Base-by-base conservation (phyloP, 1,139 yeast genomes). In the Suhomyces anneliseae region DNA sequence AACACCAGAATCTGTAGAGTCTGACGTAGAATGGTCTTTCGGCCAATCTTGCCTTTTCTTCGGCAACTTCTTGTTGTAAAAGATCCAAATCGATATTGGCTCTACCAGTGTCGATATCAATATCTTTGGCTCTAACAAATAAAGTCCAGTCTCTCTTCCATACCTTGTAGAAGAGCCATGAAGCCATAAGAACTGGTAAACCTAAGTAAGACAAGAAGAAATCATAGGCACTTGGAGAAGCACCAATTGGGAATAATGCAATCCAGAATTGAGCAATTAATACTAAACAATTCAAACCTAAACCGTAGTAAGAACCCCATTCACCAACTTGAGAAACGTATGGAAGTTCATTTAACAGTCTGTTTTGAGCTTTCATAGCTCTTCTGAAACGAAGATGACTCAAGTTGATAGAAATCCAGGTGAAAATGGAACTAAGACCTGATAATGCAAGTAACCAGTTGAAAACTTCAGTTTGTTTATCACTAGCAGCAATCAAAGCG, bases 371-470 rank as follows among this genome's bases (percentile, higher is more conserved):
- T 37, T 67, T 65, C 72, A 90, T 75, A 1, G 95, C 96, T 45
- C 75, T 65, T 72, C 97, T 83, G 70, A 89, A 88, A 65, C 96
- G 79, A 50, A 90, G 72, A 57, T 85, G 95, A 57, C 90, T 83
- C 47, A 86, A 61, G 61, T 86, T 82, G 58, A 90, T 87, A 15
- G 92, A 82, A 36, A 82, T 82, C 95, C 96, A 89, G 7, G 95
- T 87, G 66, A 89, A 88, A 48, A 90, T 74, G 2, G 96, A 85
- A 39, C 95, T 85, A 54, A 89, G 79, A 49, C 95, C 95, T 12
- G 96, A 86, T 42, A 90, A 72, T 27, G 96, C 88, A 62, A 88
- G 72, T 60, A 90, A 72, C 96, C 97, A 90, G 55, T 72, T 74
- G 66, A 90, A 90, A 11, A 89, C 88, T 32, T 73, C 77, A 51